Evolutionary conservation across 2,329 filamentous ascomycete species (phyloP), one percentile per base, ranked within the genome.

Genomic region (Claviceps paspali): DNA sequence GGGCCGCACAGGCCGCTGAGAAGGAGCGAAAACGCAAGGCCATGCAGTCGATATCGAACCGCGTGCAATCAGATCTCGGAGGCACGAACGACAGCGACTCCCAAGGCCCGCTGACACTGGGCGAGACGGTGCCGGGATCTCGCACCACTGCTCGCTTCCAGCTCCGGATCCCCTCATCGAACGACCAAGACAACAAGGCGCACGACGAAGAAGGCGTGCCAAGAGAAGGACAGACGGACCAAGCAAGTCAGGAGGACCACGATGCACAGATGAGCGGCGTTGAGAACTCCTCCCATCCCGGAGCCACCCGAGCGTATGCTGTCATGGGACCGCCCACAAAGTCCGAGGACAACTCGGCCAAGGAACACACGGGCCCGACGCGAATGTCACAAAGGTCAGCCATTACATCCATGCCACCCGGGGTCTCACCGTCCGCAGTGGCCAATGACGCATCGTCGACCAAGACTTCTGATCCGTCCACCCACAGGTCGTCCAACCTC

Each of bases 401-500:
- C 1, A 57, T 78, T 31, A 76, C 72, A 12, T 61, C 70, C 15
- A 55, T 79, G 3, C 70, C 74, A 1, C 59, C 65, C 0, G 73
- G 70, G 4, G 61, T 74, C 37, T 73, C 71, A 4, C 73, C 73
- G 11, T 73, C 69, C 19, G 70, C 68, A 10, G 56, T 70, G 41
- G 62, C 78, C 37, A 95, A 96, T 49, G 86, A 93, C 50, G 88
- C 86, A 2, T 93, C 86, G 2, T 92, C 87, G 1, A 94, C 87
- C n/a, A 91, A 93, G 59, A 87, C 82, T 2, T 84, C 82, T 1
- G 76, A 82, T 43, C 72, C 75, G 5, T 85, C 80, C 3, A 62
- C 64, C 12, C 63, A 66, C 36, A 78, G 76, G 10, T 77, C 73
- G 1, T 76, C 72, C 2, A 69, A 73, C 45, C 70, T 71, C 54